Evolutionary conservation across 257 asterid genomes (phyloP).

Genomic region (Nicotiana undulata): DNA sequence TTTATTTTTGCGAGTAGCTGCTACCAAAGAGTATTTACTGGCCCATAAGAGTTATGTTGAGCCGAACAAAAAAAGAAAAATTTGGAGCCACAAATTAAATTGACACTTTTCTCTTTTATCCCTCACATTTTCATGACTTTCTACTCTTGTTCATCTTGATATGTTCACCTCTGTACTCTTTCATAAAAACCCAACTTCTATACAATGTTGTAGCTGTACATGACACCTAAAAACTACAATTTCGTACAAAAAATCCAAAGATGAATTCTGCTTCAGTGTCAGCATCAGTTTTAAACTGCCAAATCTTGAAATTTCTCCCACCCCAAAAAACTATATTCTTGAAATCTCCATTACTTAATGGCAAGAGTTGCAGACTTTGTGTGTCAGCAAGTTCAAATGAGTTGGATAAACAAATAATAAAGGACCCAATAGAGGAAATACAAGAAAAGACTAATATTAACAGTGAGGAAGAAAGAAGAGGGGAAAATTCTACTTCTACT

Average conservation of each 20-base stretch:
- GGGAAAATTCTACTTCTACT: conserved; percentile 19
- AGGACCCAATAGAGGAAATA: conserved; percentile 23
- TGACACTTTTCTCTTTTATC: background rate
- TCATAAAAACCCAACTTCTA: background rate
- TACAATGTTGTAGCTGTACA: background rate
- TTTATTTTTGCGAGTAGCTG: too few species aligned
- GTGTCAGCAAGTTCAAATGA: conserved; percentile 46
- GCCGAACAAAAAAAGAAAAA: too few species aligned
- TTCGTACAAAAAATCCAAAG: background rate
- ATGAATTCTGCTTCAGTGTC: conserved; percentile 2
- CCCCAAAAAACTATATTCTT: background rate
- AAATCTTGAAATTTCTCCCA: background rate
- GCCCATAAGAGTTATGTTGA: too few species aligned
- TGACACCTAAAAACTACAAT: background rate
- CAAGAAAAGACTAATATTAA: conserved; percentile 1
- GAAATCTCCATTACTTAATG: conserved; percentile 1
- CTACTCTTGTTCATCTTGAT: background rate
- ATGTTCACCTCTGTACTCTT: background rate
- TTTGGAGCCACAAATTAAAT: background rate
- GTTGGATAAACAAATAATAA: conserved; percentile 23
- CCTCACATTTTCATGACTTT: background rate
- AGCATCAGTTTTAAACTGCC: conserved; percentile 4
- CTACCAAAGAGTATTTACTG: too few species aligned
- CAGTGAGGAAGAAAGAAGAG: conserved; percentile 18
- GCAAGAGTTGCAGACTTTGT: conserved; percentile 26